phyloP scores from a whole-genome alignment of 2,329 filamentous ascomycete genomes.

The Talaromyces sp. region DNA sequence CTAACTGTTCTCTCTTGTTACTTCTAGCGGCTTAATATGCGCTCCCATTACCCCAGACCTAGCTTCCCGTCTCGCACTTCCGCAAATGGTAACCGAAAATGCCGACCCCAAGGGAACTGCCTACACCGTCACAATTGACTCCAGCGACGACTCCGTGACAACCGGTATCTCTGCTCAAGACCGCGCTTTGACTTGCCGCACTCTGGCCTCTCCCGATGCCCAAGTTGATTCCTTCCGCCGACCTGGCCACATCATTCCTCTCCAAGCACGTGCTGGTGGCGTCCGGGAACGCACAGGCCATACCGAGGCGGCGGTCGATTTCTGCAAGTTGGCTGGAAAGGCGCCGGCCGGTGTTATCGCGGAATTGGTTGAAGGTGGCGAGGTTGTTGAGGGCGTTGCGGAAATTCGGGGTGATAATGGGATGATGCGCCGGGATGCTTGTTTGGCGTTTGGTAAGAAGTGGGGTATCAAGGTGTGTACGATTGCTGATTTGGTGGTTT shows the following conservation, averaged over 20 bases:
- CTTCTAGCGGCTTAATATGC: constrained; percentile 78
- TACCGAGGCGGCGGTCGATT: constrained; percentile 90
- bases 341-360: constrained; percentile 77
- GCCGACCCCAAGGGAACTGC: constrained; percentile 84
- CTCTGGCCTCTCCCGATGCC: constrained; percentile 68
- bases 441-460: constrained; percentile 80
- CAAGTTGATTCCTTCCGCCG: constrained; percentile 68
- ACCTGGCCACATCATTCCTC: constrained; percentile 87
- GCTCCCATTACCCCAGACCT: constrained; percentile 74
- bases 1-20: neutral
- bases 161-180: constrained; percentile 93
- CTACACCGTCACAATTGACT: constrained; percentile 89
- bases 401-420: constrained; percentile 66
- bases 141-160: constrained; percentile 69
- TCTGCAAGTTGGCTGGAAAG: constrained; percentile 84
- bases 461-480: constrained; percentile 94
- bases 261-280: constrained; percentile 77
- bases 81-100: constrained; percentile 85
- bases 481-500: constrained; percentile 83
- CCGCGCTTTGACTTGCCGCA: constrained; percentile 77
- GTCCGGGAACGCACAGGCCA: constrained; percentile 80
- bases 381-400: constrained; percentile 68
- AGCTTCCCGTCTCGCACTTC: constrained; percentile 72
- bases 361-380: constrained; percentile 87
- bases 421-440: constrained; percentile 91